These are phyloP conservation scores for Chalciporus sphaerocephalus DNA, from an alignment of 768 basidiomycete genomes.

Conservation along the genomic window DNA sequence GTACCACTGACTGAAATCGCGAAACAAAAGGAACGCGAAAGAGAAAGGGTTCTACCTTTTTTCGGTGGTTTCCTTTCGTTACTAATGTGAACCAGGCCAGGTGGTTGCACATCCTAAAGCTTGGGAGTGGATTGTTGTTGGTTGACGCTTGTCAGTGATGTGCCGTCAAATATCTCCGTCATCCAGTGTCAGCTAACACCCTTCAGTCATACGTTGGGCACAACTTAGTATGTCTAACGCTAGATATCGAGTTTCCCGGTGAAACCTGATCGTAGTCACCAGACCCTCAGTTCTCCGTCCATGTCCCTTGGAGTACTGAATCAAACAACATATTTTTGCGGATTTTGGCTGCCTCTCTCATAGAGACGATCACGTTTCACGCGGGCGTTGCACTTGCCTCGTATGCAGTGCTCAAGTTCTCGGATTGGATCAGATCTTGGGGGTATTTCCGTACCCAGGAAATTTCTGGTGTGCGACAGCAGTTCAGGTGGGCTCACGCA, in stretches of 20 bases:
- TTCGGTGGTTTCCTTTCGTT: slow-evolving; percentile 1
- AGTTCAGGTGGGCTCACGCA: slow-evolving; percentile 49
- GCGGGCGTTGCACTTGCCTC: slow-evolving; percentile 57
- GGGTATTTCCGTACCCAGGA: slow-evolving; percentile 11
- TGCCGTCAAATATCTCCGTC: not conserved
- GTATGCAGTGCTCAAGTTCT: slow-evolving; percentile 43
- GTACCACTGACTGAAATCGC: not conserved
- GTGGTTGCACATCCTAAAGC: slow-evolving; percentile 54
- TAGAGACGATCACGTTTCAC: slow-evolving; percentile 76
- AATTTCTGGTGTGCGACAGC: slow-evolving; percentile 51
- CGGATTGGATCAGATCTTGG: slow-evolving; percentile 35
- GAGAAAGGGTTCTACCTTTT: slow-evolving; percentile 25
- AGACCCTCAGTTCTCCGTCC: slow-evolving; percentile 40
- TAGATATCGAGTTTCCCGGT: not conserved
- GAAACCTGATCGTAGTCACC: not conserved
- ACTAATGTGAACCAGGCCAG: slow-evolving; percentile 47
- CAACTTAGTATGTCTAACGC: slow-evolving; percentile 49
- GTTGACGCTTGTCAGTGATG: slow-evolving; percentile 67
- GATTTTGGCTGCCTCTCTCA: slow-evolving; percentile 60
- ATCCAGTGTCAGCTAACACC: not conserved
- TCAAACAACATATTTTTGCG: slow-evolving; percentile 48
- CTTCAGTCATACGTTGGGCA: slow-evolving; percentile 73
- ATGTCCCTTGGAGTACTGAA: slow-evolving; percentile 49
- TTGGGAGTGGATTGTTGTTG: slow-evolving; percentile 55
- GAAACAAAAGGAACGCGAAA: slow-evolving; percentile 7